These are phyloP conservation scores for Galerina sulciceps DNA, from an alignment of 768 basidiomycete species.

Conservation along the genomic window DNA sequence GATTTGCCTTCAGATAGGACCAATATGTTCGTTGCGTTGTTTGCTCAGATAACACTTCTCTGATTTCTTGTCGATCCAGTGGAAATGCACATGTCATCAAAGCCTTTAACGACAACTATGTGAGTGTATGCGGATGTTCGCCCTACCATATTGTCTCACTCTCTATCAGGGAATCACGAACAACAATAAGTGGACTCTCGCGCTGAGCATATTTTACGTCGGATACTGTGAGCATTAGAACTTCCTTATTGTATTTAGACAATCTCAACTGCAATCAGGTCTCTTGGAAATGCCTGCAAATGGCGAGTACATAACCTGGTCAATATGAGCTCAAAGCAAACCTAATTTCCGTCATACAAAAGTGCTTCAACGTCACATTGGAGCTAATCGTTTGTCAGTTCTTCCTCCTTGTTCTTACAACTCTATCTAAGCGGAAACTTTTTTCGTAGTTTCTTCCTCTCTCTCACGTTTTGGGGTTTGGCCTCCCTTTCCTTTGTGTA, in stretches of 20 bases:
- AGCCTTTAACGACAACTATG: conserved; percentile 57
- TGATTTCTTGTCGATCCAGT: conserved; percentile 26
- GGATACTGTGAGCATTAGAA: conserved; percentile 50
- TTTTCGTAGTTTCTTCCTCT: conserved; percentile 52
- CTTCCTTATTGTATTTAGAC: not conserved
- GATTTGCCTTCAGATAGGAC: conserved; percentile 46
- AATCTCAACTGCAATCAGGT: conserved; percentile 30
- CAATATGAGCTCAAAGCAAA: too few species aligned
- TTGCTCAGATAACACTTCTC: not conserved
- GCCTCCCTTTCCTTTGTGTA: conserved; percentile 57
- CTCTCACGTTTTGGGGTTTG: conserved; percentile 56
- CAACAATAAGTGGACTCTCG: conserved; percentile 62
- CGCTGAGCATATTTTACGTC: conserved; percentile 61
- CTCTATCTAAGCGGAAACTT: not conserved
- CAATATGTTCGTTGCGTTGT: conserved; percentile 46
- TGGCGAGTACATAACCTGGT: conserved; percentile 29
- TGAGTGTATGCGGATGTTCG: conserved; percentile 24
- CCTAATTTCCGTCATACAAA: not conserved
- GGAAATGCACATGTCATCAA: conserved; percentile 60
- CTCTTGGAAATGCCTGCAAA: conserved; percentile 64
- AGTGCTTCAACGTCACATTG: conserved; percentile 62
- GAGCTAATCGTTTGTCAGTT: conserved; percentile 59
- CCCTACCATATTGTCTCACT: not conserved
- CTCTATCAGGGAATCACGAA: conserved; percentile 46
- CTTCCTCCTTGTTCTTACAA: not conserved